Percentiles rank a stretch among this genome's conserved stretches.
phyloP scores from a whole-genome alignment of 2,329 filamentous ascomycete species.

The Lachnum nothofagi region DNA sequence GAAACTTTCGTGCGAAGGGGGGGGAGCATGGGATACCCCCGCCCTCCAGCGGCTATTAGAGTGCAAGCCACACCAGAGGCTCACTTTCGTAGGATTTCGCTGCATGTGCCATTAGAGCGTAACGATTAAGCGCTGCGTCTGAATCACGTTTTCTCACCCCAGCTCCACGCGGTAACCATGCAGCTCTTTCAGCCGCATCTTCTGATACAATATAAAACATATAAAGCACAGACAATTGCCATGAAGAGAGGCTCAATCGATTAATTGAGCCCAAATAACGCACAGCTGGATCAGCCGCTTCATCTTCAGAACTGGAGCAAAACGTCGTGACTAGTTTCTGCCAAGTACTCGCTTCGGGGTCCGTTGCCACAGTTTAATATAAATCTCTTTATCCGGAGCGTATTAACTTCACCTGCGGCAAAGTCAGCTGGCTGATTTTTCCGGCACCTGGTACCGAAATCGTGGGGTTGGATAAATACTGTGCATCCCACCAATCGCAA shows the following conservation, averaged over 20 bases:
- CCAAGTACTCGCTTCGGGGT: neutral
- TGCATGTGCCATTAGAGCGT: no score
- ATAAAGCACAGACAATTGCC: no score
- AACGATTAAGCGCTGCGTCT: no score
- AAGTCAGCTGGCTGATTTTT: neutral
- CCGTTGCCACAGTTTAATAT: neutral
- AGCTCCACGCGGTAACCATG: no score
- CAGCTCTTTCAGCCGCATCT: no score
- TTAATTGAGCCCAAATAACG: no score
- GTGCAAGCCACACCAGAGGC: neutral
- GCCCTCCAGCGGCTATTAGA: neutral
- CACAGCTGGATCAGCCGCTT: no score
- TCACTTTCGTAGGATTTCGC: no score
- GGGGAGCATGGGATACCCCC: neutral
- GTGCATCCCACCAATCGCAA: neutral
- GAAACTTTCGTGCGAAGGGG: constrained; percentile 10
- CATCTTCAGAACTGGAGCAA: neutral
- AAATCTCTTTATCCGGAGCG: neutral
- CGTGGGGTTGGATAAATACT: neutral
- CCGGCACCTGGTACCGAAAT: neutral
- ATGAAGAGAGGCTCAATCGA: no score
- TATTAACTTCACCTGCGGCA: neutral
- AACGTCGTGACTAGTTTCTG: neutral
- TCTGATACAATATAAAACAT: no score
- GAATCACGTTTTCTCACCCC: no score